These are phyloP conservation scores for Chenopodium quinoa DNA, from an alignment of 148 eudicot genomes.

Conservation along the genomic window DNA sequence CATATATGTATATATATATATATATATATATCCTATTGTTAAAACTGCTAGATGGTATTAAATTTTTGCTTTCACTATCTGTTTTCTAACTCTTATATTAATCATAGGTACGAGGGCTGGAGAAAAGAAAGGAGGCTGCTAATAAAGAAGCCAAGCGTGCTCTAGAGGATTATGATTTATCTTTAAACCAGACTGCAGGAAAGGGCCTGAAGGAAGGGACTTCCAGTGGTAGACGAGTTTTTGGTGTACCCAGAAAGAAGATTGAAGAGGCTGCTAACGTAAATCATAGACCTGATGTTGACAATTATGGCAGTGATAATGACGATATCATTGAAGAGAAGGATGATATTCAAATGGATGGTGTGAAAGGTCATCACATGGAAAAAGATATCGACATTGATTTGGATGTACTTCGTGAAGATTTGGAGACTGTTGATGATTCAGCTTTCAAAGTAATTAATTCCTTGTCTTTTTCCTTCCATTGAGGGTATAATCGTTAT, in stretches of 20 bases:
- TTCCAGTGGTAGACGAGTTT: conserved; percentile 70
- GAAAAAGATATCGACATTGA: conserved; percentile 52
- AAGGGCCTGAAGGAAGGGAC: conserved; percentile 31
- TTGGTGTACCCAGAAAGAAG: conserved; percentile 61
- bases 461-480: conserved; percentile 8
- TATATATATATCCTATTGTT: neutral
- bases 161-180: conserved; percentile 66
- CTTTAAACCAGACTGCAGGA: conserved; percentile 42
- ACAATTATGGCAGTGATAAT: conserved; percentile 67
- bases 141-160: conserved; percentile 82
- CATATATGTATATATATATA: too few species aligned
- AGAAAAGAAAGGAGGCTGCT: conserved; percentile 74
- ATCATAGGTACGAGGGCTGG: conserved; percentile 74
- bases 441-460: conserved; percentile 56
- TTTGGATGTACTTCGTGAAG: conserved; percentile 72
- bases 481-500: conserved; percentile 17
- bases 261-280: conserved; percentile 36
- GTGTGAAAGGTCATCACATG: conserved; percentile 25
- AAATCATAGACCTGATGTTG: conserved; percentile 45
- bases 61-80: neutral
- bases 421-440: conserved; percentile 53
- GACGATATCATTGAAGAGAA: conserved; percentile 58
- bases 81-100: conserved; percentile 12
- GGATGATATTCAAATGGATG: conserved; percentile 33
- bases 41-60: neutral